These are phyloP conservation scores for Leishmania lainsoni DNA, from an alignment of 208 protist species.

Conservation along the genomic window DNA sequence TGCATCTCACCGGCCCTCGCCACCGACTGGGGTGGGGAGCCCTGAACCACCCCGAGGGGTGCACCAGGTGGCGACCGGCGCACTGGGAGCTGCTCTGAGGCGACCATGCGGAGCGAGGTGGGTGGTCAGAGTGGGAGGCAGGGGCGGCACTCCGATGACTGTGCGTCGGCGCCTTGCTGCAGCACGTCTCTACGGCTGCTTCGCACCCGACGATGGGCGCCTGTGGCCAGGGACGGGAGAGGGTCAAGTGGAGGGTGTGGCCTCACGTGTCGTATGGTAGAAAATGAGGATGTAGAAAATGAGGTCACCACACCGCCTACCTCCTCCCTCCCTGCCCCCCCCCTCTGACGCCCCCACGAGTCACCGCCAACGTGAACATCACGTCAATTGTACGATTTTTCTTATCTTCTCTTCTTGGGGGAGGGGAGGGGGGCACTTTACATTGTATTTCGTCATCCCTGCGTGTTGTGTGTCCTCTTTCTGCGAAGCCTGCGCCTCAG, in stretches of 20 bases:
- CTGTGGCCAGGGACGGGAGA: neutral
- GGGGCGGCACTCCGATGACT: neutral
- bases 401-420: neutral
- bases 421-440: neutral
- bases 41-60: neutral
- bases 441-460: conserved; percentile 6
- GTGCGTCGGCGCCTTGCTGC: neutral
- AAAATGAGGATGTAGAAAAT: neutral
- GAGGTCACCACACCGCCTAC: neutral
- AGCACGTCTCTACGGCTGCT: neutral
- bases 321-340: neutral
- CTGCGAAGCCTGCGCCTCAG: neutral
- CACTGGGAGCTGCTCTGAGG: neutral
- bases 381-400: conserved; percentile 16
- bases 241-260: neutral
- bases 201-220: neutral
- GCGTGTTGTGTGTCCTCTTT: neutral
- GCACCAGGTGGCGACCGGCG: neutral
- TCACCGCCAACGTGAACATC: neutral
- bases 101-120: neutral
- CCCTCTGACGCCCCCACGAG: neutral
- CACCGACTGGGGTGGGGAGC: neutral
- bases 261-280: neutral
- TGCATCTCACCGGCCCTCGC: neutral
- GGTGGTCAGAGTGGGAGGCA: neutral